Evolutionary conservation across 1,284 basidiomycete species (phyloP), one percentile per base, ranked within the genome.

Genomic region (Mycosarcoma maydis): DNA sequence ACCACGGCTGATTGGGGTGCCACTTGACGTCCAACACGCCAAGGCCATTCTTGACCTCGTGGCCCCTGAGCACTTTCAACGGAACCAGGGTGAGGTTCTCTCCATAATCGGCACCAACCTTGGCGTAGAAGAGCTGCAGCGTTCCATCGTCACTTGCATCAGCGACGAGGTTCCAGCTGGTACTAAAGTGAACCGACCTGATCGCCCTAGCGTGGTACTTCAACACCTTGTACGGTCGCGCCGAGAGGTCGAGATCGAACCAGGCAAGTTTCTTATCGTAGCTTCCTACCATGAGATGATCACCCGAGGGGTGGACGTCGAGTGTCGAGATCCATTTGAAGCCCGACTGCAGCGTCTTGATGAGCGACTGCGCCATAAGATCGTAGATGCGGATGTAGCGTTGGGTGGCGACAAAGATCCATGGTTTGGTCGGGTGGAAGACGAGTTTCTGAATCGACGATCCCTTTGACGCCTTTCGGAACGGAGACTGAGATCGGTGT

Each of bases 381-480:
- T 98, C 94, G 85, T 98, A 99, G 66, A 98, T 83, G 61, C 94
- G 88, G 71, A 99, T 90, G 82, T 97, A 95, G 78, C 94, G 91
- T 83, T 98, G 94, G 4, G 96, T 98, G 87, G 96, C 96, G 50
- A 98, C 95, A 78, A 98, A 98, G 85, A 99, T 94, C 83, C 94
- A 88, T 7, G 96, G 93, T 82, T 93, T 94, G 37, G 86, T 83
- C 3, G 96, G 95, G 83, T 99, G 96, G 88, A 99, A 99, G 41
- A 90, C 86, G 16, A 96, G 92, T 50, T 90, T 85, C 84, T 99
- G 95, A 10, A 98, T 90, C n/a, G 67, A 51, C n/a, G 70, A 75
- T 24, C 96, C 95, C 82, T 92, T 91, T 72, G 94, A 88, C 2
- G 78, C 72, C 82, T 94, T 94, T 81, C 90, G 91, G 88, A 99